Evolutionary conservation across 148 eudicot species (phyloP), one percentile per base, ranked within the genome.

Genomic region (Fallopia convolvulus): DNA sequence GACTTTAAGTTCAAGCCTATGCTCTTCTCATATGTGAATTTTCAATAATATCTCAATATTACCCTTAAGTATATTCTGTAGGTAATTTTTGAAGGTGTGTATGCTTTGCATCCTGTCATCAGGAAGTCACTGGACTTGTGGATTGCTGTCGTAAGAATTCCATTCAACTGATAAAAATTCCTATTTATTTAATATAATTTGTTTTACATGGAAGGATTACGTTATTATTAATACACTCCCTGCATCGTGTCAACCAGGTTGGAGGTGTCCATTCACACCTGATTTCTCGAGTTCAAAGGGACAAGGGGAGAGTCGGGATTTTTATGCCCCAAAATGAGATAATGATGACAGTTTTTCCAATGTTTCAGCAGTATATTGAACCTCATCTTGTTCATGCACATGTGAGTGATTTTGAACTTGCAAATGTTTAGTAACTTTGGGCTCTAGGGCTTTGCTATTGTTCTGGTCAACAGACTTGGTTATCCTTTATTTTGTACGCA

Each of bases 301-400:
- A 95, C 90, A 95, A 95, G 81, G 90, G 86, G 79, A 89, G 89
- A 86, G 91, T 83, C 78, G 99, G 99, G 32, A 80, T 88, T 83
- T 88, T 92, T 81, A 81, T 95, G 89, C 86, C 97, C 79, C 97
- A 95, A 81, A 91, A 90, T 85, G 99, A 95, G 80, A 88, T 95
- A 65, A 95, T 95, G 97, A 91, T 82, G 76, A 90, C 99, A 40
- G 99, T 92, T 77, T 92, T 95, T 81, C 99, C 99, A 68, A 91
- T 92, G 94, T 95, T 95, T 85, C 99, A 92, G 89, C 97, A 91
- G 84, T 90, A 92, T 85, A 95, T 95, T 78, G 99, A 95, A 82
- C 99, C 99, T 61, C 99, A 92, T 83, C 99, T 95, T 81, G 99
- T 95, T 81, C 97, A 95, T 86, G 99, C 99, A 61, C 99, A 95